Base-by-base conservation (phyloP, 1,284 basidiomycete genomes). In the Fomes fomentarius region DNA sequence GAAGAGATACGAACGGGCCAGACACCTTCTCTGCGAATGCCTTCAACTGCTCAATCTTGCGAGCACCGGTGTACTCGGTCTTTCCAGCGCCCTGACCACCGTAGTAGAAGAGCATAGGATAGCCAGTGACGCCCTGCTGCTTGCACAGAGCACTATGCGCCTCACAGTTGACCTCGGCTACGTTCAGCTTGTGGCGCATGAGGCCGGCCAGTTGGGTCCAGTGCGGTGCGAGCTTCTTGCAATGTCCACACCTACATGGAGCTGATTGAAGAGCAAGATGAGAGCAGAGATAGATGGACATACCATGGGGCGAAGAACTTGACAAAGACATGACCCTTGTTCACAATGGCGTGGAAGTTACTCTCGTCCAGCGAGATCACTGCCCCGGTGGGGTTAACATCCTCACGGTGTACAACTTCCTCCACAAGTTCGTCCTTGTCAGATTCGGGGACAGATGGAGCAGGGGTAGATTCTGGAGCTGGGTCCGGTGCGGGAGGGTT, bases 261-360 rank as follows among this genome's bases (percentile, higher is more conserved):
- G 57, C 24, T 50, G 39, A 4, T 37, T 25, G 22, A n/a, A n/a
- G n/a, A n/a, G n/a, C n/a, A n/a, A n/a, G 40, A 39, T 41, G 17
- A 25, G 10, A 19, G 21, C 1, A 15, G 12, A 6, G 22, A 14
- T 11, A 14, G 21, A 43, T 37, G 8, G 22, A 68, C 75, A 38
- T 64, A 84, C 94, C 94, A 96, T 0, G 94, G 94, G 0, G 93
- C 94, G 67, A 82, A 96, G 75, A 91, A 97, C 69, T 97, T 96
- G 73, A 96, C 79, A 63, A 96, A 92, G 0, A 85, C 76, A 0
- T 90, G 85, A 0, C 91, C 87, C 54, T 82, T 70, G 2, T 73
- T 70, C 22, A 89, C 74, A 0, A 76, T 72, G 21, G 62, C 51
- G 9, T 76, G 67, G 67, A 95, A 87, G 0, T 72, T 80, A 7